phyloP scores from a whole-genome alignment of 2,329 filamentous ascomycete genomes.

The Colletotrichum australisinense region DNA sequence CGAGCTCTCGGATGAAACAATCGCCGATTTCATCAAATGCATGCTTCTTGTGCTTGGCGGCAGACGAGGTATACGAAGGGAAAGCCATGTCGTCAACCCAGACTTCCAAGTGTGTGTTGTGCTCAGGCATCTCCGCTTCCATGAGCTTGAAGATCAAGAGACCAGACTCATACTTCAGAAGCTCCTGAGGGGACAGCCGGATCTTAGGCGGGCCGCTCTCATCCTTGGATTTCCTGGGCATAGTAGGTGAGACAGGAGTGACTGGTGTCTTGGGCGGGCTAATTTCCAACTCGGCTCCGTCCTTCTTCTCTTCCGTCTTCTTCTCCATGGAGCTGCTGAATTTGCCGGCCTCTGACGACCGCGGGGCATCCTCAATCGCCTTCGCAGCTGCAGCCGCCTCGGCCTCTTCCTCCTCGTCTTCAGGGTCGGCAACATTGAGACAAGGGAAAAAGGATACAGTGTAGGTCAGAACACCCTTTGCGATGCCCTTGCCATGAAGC shows the following conservation, averaged over 20 bases:
- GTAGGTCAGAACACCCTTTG: conserved; percentile 86
- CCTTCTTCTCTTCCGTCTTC: conserved; percentile 44
- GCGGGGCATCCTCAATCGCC: conserved; percentile 38
- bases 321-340: conserved; percentile 54
- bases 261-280: conserved; percentile 54
- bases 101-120: conserved; percentile 83
- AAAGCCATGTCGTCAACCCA: conserved; percentile 96
- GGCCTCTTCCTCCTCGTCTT: conserved; percentile 78
- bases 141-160: conserved; percentile 94
- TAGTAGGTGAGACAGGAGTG: conserved; percentile 56
- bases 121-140: conserved; percentile 85
- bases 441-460: conserved; percentile 92
- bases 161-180: conserved; percentile 88
- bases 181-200: conserved; percentile 80
- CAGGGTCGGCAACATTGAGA: conserved; percentile 87
- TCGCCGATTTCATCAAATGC: conserved; percentile 94
- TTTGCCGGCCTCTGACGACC: conserved; percentile 53
- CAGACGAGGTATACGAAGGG: conserved; percentile 86
- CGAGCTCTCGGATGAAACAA: conserved; percentile 95
- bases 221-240: conserved; percentile 63
- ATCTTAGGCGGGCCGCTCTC: conserved; percentile 76
- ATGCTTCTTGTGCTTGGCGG: conserved; percentile 74
- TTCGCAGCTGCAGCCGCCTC: conserved; percentile 56
- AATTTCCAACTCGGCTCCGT: conserved; percentile 37
- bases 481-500: conserved; percentile 76